Conservation (phyloP, 1,284 basidiomycete species). For the Ceratobasidium papillatum region DNA sequence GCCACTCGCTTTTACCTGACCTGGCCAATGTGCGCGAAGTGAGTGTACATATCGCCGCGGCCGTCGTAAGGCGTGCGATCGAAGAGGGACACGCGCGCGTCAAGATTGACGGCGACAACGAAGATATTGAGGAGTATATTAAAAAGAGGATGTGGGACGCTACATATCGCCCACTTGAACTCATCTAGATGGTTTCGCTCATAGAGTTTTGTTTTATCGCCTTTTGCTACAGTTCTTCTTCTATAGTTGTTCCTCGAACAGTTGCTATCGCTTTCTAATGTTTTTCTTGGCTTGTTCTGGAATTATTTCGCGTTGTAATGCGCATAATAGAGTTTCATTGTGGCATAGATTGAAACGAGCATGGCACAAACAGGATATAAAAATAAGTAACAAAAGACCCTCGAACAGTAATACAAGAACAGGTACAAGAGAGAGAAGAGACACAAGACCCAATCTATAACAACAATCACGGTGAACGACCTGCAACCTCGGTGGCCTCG, state of each 20-base stretch:
- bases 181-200: conserved; percentile 10
- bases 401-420: conserved; percentile 8
- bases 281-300: not conserved
- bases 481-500: conserved; percentile 9
- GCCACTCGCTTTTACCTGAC: conserved; percentile 55
- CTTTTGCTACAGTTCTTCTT: not conserved
- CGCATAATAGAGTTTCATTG: conserved; percentile 35
- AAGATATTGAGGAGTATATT: conserved; percentile 62
- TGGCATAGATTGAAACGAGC: not conserved
- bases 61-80: conserved; percentile 78
- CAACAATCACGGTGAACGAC: conserved; percentile 21
- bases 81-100: conserved; percentile 71
- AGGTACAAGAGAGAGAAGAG: conserved; percentile 1
- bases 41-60: conserved; percentile 80
- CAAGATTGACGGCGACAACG: conserved; percentile 61
- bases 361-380: conserved; percentile 30
- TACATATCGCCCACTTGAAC: conserved; percentile 56
- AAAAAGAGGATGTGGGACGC: conserved; percentile 67
- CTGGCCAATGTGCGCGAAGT: conserved; percentile 67
- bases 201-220: not conserved
- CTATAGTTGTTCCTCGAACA: not conserved
- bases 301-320: not conserved
- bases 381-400: conserved; percentile 31
- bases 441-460: not conserved
- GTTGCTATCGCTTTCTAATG: not conserved